A percentile compares a stretch with the other conserved stretches of the same genome.
These are phyloP conservation scores for Chimonanthus praecox DNA, from an alignment of 164 flowering plant species.

Conservation along the genomic window DNA sequence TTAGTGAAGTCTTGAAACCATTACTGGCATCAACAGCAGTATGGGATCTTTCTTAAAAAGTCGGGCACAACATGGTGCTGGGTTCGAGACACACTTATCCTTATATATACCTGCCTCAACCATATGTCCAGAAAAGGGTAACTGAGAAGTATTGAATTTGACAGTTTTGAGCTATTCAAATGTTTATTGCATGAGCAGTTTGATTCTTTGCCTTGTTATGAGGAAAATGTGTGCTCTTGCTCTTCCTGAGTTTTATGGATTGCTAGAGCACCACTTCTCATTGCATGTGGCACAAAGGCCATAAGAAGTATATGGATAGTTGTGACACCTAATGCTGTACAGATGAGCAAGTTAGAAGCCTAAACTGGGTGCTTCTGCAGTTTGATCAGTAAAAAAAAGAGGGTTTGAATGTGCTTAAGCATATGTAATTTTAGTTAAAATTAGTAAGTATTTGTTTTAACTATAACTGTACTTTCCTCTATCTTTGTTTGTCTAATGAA, in stretches of 20 bases:
- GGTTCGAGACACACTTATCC: background rate
- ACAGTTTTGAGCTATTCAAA: background rate
- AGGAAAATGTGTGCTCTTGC: background rate
- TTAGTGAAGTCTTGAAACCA: background rate
- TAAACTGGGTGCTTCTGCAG: background rate
- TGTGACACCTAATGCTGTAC: background rate
- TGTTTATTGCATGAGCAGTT: background rate
- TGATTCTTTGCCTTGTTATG: background rate
- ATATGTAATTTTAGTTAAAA: background rate
- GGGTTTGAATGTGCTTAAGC: background rate
- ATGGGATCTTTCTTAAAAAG: no score
- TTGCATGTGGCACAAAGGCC: background rate
- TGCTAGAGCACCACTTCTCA: background rate
- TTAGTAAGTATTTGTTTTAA: no score
- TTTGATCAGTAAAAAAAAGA: background rate
- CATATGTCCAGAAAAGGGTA: background rate
- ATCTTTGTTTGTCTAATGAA: background rate
- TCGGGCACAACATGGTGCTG: background rate
- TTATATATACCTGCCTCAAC: no score
- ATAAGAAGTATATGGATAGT: background rate
- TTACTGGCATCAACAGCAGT: background rate
- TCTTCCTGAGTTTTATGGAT: background rate
- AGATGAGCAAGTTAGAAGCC: background rate
- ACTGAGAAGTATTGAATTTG: background rate
- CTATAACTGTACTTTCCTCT: no score